Evolutionary conservation across 1,284 basidiomycete genomes (phyloP).

Genomic region (Schizophyllum amplum): DNA sequence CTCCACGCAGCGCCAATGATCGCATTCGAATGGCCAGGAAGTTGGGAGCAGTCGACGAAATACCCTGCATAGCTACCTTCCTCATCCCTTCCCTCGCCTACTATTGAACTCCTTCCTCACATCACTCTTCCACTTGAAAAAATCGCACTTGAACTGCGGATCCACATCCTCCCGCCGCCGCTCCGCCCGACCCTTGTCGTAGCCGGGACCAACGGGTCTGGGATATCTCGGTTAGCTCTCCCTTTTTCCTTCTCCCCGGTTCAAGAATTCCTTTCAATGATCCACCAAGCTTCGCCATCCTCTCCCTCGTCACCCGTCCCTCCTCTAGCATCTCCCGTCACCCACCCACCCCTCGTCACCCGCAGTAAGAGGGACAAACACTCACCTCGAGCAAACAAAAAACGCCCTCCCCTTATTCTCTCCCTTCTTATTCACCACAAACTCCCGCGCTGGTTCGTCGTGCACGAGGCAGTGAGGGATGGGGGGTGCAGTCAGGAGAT

Average conservation of each 20-base stretch:
- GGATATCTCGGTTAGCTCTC: too few species aligned
- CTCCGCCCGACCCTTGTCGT: slow-evolving; percentile 77
- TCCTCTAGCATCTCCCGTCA: background rate
- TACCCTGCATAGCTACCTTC: too few species aligned
- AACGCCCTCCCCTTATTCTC: slow-evolving; percentile 91
- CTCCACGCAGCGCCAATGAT: too few species aligned
- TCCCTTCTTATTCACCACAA: slow-evolving; percentile 86
- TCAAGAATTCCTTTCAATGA: too few species aligned
- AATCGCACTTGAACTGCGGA: slow-evolving; percentile 74
- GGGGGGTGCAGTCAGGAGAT: slow-evolving; percentile 65
- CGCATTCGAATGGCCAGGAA: too few species aligned
- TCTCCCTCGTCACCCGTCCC: slow-evolving; percentile 4
- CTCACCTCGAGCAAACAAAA: slow-evolving; percentile 86
- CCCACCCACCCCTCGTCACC: too few species aligned
- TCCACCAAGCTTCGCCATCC: too few species aligned
- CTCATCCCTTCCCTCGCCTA: slow-evolving; percentile 11
- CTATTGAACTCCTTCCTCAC: slow-evolving; percentile 35
- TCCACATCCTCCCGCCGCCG: slow-evolving; percentile 81
- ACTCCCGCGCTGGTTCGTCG: slow-evolving; percentile 69
- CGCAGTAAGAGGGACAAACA: slow-evolving; percentile 4
- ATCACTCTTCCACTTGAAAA: slow-evolving; percentile 80
- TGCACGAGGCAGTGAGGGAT: slow-evolving; percentile 76
- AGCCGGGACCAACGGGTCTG: slow-evolving; percentile 89
- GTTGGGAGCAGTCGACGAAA: background rate
- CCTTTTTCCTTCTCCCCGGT: too few species aligned